Conservation (phyloP, 768 basidiomycete species). For the Coprinopsis sp. region DNA sequence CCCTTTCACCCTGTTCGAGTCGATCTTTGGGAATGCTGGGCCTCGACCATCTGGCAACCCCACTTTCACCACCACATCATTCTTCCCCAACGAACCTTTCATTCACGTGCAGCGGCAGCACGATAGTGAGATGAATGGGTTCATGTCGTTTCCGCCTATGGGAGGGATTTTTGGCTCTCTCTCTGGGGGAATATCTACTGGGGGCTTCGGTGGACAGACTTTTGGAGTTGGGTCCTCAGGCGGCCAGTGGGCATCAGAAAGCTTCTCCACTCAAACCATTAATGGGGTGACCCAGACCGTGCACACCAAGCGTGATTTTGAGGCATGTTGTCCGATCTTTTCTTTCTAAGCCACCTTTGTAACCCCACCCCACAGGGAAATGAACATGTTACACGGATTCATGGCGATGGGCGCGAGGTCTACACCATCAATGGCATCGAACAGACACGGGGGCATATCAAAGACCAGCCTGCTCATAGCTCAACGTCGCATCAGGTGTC, state of each 20-base stretch:
- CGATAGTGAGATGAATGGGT: conserved; percentile 1
- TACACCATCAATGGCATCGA: conserved; percentile 67
- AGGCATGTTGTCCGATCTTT: no score
- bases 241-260: conserved; percentile 46
- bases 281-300: conserved; percentile 68
- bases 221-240: conserved; percentile 18
- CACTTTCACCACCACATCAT: conserved; percentile 1
- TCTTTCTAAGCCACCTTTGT: conserved; percentile 1
- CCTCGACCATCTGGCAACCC: conserved; percentile 19
- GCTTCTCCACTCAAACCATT: conserved; percentile 48
- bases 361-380: conserved; percentile 50
- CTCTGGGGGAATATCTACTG: neutral
- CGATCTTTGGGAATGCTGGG: conserved; percentile 52
- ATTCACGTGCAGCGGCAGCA: neutral
- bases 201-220: neutral
- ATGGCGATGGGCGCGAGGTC: conserved; percentile 62
- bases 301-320: conserved; percentile 48
- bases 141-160: conserved; percentile 3
- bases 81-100: conserved; percentile 23
- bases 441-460: conserved; percentile 26
- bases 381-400: conserved; percentile 62
- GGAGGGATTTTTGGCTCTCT: neutral
- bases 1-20: conserved; percentile 70
- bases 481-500: neutral
- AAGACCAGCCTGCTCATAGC: neutral